These are phyloP conservation scores for Neurospora sp. DNA, from an alignment of 495 filamentous ascomycete genomes.

Conservation along the genomic window DNA sequence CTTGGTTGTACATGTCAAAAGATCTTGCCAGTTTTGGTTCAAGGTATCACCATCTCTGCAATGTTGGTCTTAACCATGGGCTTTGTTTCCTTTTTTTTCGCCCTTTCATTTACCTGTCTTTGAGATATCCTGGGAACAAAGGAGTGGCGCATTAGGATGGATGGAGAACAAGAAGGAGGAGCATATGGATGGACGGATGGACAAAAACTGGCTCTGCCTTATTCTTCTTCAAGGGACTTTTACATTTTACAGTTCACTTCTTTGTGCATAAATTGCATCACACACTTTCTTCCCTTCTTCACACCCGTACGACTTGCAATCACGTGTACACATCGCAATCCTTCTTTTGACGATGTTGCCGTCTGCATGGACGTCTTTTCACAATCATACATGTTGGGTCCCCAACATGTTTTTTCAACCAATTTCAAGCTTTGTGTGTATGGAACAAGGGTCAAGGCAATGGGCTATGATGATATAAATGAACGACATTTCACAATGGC, in stretches of 20 bases:
- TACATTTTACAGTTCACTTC: neutral
- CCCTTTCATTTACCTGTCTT: neutral
- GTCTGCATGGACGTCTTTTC: neutral
- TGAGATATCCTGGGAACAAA: neutral
- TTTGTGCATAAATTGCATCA: neutral
- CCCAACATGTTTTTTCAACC: neutral
- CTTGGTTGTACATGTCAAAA: neutral
- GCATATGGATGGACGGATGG: neutral
- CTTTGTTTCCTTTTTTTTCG: conserved; percentile 2
- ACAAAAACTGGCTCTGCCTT: neutral
- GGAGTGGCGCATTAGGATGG: neutral
- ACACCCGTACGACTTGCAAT: neutral
- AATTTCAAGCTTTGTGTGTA: neutral
- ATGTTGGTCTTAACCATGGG: neutral
- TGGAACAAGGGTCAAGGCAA: neutral
- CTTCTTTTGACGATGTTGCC: neutral
- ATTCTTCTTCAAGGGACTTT: neutral
- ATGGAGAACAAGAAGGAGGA: neutral
- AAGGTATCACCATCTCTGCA: neutral
- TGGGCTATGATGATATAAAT: neutral
- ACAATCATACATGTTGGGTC: neutral
- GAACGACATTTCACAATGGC: neutral
- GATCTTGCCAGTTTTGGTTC: neutral
- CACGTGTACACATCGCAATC: neutral
- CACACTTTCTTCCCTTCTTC: neutral